These are phyloP conservation scores for Dichomitus squalens DNA, from an alignment of 1,284 basidiomycete species.

Conservation along the genomic window DNA sequence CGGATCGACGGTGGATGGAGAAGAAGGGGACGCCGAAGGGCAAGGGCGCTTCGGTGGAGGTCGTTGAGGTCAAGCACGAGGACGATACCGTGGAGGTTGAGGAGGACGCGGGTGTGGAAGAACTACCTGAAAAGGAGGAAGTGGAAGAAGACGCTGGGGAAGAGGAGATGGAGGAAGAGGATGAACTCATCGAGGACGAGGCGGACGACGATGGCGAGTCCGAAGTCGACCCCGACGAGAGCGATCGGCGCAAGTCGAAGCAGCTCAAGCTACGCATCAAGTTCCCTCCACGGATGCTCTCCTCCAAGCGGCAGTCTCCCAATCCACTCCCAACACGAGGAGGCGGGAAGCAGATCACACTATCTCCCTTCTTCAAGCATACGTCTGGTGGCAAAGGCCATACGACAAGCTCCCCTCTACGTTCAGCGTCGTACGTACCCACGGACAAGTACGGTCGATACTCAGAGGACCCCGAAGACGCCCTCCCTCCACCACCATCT, in stretches of 20 bases:
- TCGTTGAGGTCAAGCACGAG: constrained; percentile 11
- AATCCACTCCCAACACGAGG: constrained; percentile 15
- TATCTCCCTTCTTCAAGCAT: constrained; percentile 24
- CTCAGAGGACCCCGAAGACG: constrained; percentile 14
- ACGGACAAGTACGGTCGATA: constrained; percentile 12
- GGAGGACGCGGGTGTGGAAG: constrained; percentile 6
- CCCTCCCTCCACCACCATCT: constrained; percentile 12
- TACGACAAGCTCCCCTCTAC: constrained; percentile 8
- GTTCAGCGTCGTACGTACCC: constrained; percentile 13
- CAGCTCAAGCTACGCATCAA: constrained; percentile 44
- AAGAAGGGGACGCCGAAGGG: constrained; percentile 21
- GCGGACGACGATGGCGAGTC: constrained; percentile 33
- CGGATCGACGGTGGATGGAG: constrained; percentile 43
- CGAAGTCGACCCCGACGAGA: constrained; percentile 30
- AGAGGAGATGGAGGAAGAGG: constrained; percentile 17
- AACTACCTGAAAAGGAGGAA: constrained; percentile 8
- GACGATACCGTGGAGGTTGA: constrained; percentile 15
- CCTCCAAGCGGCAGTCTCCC: constrained; percentile 11
- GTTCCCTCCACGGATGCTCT: constrained; percentile 30
- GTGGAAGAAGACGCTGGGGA: constrained; percentile 11
- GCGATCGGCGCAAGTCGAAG: constrained; percentile 29
- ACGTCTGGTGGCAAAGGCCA: constrained; percentile 18
- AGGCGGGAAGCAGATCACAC: constrained; percentile 24
- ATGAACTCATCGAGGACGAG: constrained; percentile 18
- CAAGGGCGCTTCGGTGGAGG: constrained; percentile 2